Conservation (phyloP, 2,329 filamentous ascomycete genomes). For the Diaporthe sp. region DNA sequence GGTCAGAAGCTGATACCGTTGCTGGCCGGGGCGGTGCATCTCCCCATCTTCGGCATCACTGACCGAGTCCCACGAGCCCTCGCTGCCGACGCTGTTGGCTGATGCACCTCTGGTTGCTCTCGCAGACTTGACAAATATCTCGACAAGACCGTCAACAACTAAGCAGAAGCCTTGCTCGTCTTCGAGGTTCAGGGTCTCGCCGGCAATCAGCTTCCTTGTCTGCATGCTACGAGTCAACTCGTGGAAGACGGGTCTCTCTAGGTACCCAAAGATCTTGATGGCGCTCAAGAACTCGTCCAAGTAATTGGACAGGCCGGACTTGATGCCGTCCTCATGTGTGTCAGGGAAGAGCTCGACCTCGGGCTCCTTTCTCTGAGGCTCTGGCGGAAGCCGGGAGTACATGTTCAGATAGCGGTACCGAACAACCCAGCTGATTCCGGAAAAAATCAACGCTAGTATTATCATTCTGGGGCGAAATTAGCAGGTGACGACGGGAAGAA, state of each 20-base stretch:
- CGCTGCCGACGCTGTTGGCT: conserved; percentile 56
- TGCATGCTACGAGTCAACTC: conserved; percentile 99
- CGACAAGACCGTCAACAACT: conserved; percentile 94
- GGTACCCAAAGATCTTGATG: conserved; percentile 98
- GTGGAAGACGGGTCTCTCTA: conserved; percentile 97
- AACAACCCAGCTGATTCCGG: conserved; percentile 93
- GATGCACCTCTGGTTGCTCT: conserved; percentile 63
- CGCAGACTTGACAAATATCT: conserved; percentile 97
- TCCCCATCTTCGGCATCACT: conserved; percentile 75
- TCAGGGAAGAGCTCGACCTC: conserved; percentile 96
- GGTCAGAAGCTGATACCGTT: conserved; percentile 94
- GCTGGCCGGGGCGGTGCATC: conserved; percentile 72
- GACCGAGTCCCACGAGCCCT: conserved; percentile 62
- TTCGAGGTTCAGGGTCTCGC: conserved; percentile 93
- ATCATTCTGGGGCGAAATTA: conserved; percentile 70
- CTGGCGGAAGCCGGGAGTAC: conserved; percentile 93
- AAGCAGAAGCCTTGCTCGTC: conserved; percentile 99
- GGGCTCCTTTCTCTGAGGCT: conserved; percentile 95
- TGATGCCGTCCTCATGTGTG: conserved; percentile 88
- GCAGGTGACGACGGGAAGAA: conserved; percentile 12
- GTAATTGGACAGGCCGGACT: conserved; percentile 94
- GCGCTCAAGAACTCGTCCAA: conserved; percentile 97
- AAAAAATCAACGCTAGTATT: conserved; percentile 81
- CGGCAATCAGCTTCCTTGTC: conserved; percentile 94
- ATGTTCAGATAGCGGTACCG: conserved; percentile 97